A percentile compares a stretch with the other conserved stretches of the same genome.
phyloP scores from a whole-genome alignment of 768 basidiomycete species.

The Mycena olivaceomarginata region DNA sequence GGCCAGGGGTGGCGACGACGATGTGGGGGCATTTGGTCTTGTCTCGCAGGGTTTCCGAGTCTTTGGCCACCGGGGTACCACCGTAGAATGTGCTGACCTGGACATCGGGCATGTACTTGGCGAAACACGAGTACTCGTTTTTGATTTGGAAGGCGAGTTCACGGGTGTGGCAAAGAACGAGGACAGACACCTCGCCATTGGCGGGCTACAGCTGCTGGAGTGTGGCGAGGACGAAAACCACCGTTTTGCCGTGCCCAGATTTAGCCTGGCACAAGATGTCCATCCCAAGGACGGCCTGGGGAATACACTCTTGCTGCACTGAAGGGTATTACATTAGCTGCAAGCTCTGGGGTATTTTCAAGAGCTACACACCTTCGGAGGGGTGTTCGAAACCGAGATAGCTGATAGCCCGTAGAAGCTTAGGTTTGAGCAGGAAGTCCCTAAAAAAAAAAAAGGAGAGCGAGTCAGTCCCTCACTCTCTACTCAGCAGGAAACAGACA shows the following conservation, averaged over 20 bases:
- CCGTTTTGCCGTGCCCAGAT: slow-evolving; percentile 99
- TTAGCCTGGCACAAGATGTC: slow-evolving; percentile 99
- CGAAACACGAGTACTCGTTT: slow-evolving; percentile 99
- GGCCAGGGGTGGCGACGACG: slow-evolving; percentile 98
- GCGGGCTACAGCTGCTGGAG: slow-evolving; percentile 99
- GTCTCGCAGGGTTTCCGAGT: slow-evolving; percentile 94
- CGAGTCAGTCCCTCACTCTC: slow-evolving; percentile 28
- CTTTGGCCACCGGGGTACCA: slow-evolving; percentile 95
- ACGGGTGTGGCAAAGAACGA: slow-evolving; percentile 99
- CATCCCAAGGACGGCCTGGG: slow-evolving; percentile 99
- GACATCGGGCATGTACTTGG: slow-evolving; percentile 99
- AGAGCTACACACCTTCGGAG: slow-evolving; percentile 87
- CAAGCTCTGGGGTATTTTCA: background rate
- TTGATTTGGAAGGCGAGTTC: slow-evolving; percentile 99
- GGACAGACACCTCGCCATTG: slow-evolving; percentile 97
- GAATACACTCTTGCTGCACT: slow-evolving; percentile 99
- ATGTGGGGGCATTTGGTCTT: slow-evolving; percentile 99
- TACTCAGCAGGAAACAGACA: slow-evolving; percentile 47
- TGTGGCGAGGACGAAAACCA: slow-evolving; percentile 98
- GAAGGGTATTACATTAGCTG: slow-evolving; percentile 22
- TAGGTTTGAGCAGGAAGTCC: slow-evolving; percentile 98
- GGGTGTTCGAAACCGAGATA: slow-evolving; percentile 99
- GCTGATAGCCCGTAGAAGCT: slow-evolving; percentile 96
- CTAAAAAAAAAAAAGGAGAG: slow-evolving; percentile 62
- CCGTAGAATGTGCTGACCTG: slow-evolving; percentile 99